A percentile compares a stretch with the other conserved stretches of the same genome.
Evolutionary conservation across 805 yeast genomes (phyloP).

Genomic region (Yarrowia sp.): DNA sequence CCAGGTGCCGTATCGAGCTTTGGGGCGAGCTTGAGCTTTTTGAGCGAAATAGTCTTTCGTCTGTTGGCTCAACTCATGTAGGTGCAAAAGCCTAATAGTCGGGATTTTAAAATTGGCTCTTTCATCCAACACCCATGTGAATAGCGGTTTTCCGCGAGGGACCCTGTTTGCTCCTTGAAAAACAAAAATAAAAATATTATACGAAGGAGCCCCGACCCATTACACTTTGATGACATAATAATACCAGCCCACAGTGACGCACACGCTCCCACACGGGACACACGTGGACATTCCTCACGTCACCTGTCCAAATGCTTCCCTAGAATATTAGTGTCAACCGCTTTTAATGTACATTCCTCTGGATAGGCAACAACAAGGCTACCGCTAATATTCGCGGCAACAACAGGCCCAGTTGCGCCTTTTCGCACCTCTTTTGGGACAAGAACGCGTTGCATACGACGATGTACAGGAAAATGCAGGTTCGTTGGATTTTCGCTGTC

Average conservation of each 20-base stretch:
- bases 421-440: background rate
- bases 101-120: background rate
- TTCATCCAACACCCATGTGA: too few species aligned
- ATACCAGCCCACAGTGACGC: background rate
- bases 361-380: background rate
- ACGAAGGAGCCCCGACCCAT: background rate
- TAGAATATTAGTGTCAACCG: too few species aligned
- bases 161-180: too few species aligned
- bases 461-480: background rate
- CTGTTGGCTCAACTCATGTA: background rate
- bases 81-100: constrained; percentile 5
- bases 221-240: background rate
- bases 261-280: background rate
- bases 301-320: background rate
- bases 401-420: background rate
- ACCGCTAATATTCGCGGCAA: background rate
- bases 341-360: background rate
- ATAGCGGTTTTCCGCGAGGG: too few species aligned
- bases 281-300: background rate
- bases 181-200: too few species aligned
- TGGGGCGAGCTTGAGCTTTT: background rate
- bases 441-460: background rate
- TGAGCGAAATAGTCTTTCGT: background rate
- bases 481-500: background rate
- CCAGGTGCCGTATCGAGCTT: background rate